Base-by-base conservation (phyloP, 768 basidiomycete species). In the Hydnum rufescens region DNA sequence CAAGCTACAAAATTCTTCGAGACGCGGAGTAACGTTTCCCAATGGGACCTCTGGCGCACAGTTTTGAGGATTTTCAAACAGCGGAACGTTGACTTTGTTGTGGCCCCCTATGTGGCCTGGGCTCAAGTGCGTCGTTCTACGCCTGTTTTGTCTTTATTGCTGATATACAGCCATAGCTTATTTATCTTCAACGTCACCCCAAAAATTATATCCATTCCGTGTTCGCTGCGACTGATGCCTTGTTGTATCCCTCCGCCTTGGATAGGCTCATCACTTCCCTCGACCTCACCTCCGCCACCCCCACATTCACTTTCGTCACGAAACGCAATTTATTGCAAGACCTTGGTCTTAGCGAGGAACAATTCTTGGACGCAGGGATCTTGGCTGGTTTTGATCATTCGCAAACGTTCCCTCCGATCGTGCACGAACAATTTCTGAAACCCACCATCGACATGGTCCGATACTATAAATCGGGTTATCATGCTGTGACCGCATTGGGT, bases 181-280 rank as follows among this genome's bases (percentile, higher is more conserved):
- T 92, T 58, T 97, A 96, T 70, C 78, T 99, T 32, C 82, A 89
- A 65, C 80, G 86, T 51, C 93, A 97, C 67, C 71, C 77, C 29
- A 93, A 95, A 64, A 75, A 81, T 3, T 99, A 96, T 66, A 84
- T 93, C 57, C 92, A 97, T 61, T 81, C 93, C 22, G 80, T 96
- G 59, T 95, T 78, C 64, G 90, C 85, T 3, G 78, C 93, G 18
- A 83, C 81, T 2, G 95, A 99, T 64, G 75, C 83, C 25, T 72
- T 99, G 6, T 72, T 96, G 36, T 96, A 89, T 64, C 86, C 89
- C 19, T n/a, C n/a, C n/a, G 72, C 57, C 5, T 75, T 89, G 34
- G 87, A 92, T 68, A 85, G 82, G 62, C 71, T 97, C 62, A 92
- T 99, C 64, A 87, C 82, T 47, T 75, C 79, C 30, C 70, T 96